Evolutionary conservation across 2,329 filamentous ascomycete species (phyloP).

Genomic region (Lizonia empirigonia): DNA sequence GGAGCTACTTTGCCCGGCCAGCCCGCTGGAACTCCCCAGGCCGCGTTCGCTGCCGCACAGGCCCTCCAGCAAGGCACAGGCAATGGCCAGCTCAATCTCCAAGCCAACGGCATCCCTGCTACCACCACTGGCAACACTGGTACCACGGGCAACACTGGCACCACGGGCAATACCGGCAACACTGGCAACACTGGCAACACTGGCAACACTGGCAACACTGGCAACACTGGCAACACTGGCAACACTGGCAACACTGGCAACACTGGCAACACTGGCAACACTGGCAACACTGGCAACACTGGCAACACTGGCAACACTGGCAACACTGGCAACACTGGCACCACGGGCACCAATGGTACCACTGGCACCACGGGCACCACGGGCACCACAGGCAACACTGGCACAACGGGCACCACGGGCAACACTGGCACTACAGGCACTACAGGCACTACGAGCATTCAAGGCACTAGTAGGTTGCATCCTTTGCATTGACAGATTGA

Average conservation of each 20-base stretch:
- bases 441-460: too few relatives aligned
- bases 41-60: constrained; percentile 38
- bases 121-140: constrained; percentile 12
- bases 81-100: constrained; percentile 34
- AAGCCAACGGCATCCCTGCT: constrained; percentile 21
- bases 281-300: neutral
- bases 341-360: too few relatives aligned
- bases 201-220: too few relatives aligned
- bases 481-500: too few relatives aligned
- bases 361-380: too few relatives aligned
- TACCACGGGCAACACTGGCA: neutral
- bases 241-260: neutral
- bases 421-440: too few relatives aligned
- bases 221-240: neutral
- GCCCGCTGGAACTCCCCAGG: constrained; percentile 38
- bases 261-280: constrained; percentile 1
- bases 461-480: too few relatives aligned
- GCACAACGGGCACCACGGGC: too few relatives aligned
- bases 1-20: constrained; percentile 39
- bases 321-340: too few relatives aligned
- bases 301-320: neutral
- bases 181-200: neutral
- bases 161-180: neutral
- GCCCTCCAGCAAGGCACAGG: constrained; percentile 37
- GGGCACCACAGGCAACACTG: too few relatives aligned